Evolutionary conservation across 345 rosid species (phyloP), one percentile per base, ranked within the genome.

Genomic region (Corchorus olitorius): DNA sequence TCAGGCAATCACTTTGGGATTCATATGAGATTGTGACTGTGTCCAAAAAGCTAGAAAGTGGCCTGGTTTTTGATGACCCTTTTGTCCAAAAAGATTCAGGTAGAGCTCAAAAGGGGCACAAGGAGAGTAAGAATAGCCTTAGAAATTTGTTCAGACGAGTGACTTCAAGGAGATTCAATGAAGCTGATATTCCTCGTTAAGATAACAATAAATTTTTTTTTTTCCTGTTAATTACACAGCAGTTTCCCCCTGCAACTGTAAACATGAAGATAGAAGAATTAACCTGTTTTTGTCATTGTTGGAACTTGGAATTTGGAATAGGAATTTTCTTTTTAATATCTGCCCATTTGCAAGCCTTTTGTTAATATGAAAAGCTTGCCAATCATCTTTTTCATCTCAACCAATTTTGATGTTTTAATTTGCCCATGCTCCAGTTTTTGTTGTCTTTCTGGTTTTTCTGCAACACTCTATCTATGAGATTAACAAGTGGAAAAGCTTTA

Each of bases 11-110:
- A 0, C 81, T 96, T 10, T 88, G 89, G 88, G 99, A 93, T 81
- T 83, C 97, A 0, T 87, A 89, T 39, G 99, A 96, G 90, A 86
- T 93, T 75, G 88, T 93, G 73, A 78, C 84, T 0, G 81, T 92
- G 22, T 65, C 90, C 52, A 92, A 81, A 81, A 91, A 50, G 84
- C 61, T 93, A 61, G 98, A 93, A 81, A 76, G 84, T 2, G 89
- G 85, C 49, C 80, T 93, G 9, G 76, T 80, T 22, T 35, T 84
- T 35, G 89, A 90, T 46, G 77, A 84, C 58, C 84, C 81, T 4
- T 75, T 86, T 59, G 14, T 27, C 27, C 67, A 1, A 3, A 72
- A 75, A 48, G 53, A 46, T 16, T 19, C 41, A 16, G 62, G 69
- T 64, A 62, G 61, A 13, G 76, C 65, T 12, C 35, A 49, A 6